Base-by-base conservation (phyloP, 768 basidiomycete species). In the Pleurotus tuoliensis region DNA sequence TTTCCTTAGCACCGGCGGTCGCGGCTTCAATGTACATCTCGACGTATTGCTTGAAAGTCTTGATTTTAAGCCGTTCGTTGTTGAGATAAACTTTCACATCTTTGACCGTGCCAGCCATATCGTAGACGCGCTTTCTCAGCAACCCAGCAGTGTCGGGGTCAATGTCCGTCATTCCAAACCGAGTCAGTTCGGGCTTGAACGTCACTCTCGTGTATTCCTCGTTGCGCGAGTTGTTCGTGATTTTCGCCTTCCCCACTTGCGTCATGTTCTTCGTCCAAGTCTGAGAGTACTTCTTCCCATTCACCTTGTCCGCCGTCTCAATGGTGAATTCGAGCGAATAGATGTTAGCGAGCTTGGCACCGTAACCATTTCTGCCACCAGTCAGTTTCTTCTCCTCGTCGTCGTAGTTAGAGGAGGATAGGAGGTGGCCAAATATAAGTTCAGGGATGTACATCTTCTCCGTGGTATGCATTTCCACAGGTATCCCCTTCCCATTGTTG, bases 351-450 rank as follows among this genome's bases (percentile, higher is more conserved):
- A 99, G 81, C 69, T 99, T 99, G 52, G 97, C 97, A 64, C 97
- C 97, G 66, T 93, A 98, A 66, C 97, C 97, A 65, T 99, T 99
- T 66, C 97, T 86, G 70, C 97, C 97, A 72, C 97, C 97, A 0
- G 94, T 98, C 48, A 98, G 81, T 73, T 97, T 98, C 82, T 94
- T 97, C 76, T 99, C 95, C 70, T 94, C 90, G 64, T 99, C 97
- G 70, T 99, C 96, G 66, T 96, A 98, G 76, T 98, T 98, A 45
- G 94, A 96, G 9, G 89, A 92, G 1, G 96, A 91, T 20, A 98
- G 79, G 15, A 99, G 81, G 67, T 97, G 88, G 5, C 97, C 97
- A 63, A 99, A 99, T 64, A 99, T 98, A 59, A 99, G 80, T 67
- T 98, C 93, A 0, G 97, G 97, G 56, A 99, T 97, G 69, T 92